Conservation (phyloP, 306 rosid species). For the Prunus padus region DNA sequence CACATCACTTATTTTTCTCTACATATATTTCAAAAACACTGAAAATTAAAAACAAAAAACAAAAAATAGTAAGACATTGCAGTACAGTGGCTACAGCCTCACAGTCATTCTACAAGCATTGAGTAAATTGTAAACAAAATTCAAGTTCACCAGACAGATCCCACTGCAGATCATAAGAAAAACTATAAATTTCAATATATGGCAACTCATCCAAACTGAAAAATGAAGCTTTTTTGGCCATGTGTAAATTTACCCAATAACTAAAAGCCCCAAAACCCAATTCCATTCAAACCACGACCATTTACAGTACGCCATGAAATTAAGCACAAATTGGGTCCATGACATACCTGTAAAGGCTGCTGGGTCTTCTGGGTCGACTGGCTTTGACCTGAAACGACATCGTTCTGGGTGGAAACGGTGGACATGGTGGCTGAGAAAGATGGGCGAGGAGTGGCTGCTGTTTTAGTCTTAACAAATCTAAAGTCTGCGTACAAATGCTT, state of each 20-base stretch:
- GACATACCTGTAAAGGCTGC: constrained; percentile 59
- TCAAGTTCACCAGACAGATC: not conserved
- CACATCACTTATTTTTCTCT: not conserved
- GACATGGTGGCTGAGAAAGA: constrained; percentile 63
- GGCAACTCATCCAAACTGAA: not conserved
- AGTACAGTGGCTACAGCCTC: too few species aligned
- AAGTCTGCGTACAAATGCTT: constrained; percentile 20
- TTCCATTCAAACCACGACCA: not conserved
- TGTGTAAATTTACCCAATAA: not conserved
- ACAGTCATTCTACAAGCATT: not conserved
- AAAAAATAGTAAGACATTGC: too few species aligned
- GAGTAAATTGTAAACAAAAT: not conserved
- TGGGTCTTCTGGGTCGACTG: constrained; percentile 32
- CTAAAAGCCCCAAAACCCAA: constrained; percentile 4
- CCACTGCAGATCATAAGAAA: not conserved
- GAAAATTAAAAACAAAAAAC: too few species aligned
- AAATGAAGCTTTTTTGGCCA: constrained; percentile 1
- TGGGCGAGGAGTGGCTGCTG: constrained; percentile 16
- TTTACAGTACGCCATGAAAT: not conserved
- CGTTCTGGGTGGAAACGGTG: constrained; percentile 49
- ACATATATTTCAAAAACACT: not conserved
- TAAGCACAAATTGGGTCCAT: constrained; percentile 1
- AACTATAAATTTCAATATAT: not conserved
- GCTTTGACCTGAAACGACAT: constrained; percentile 23
- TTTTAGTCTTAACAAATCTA: not conserved